Evolutionary conservation across 495 filamentous ascomycete species (phyloP).

Genomic region (Aspergillus incahuasiensis): DNA sequence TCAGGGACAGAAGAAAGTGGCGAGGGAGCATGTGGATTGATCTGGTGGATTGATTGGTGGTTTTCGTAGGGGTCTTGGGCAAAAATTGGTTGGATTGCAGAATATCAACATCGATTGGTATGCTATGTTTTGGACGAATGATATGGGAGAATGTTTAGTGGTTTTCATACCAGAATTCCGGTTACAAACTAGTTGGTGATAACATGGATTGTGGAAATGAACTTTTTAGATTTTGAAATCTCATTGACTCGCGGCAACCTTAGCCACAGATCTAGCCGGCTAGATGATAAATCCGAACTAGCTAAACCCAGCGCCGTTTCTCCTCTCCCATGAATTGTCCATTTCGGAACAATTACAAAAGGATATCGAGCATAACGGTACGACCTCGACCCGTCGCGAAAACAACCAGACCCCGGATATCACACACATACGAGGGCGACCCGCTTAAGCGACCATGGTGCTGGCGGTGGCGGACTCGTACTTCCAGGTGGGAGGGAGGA

Average conservation of each 20-base stretch:
- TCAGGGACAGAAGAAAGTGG: no score
- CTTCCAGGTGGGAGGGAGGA: constrained; percentile 96
- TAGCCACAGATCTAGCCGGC: not conserved
- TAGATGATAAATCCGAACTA: not conserved
- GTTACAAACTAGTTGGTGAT: no score
- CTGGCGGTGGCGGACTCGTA: constrained; percentile 70
- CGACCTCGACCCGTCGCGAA: constrained; percentile 3
- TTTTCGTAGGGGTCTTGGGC: no score
- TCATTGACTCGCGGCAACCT: constrained; percentile 3
- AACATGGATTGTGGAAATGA: no score
- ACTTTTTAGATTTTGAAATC: not conserved
- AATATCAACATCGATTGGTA: no score
- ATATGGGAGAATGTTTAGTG: no score
- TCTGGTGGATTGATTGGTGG: not conserved
- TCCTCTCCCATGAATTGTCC: not conserved
- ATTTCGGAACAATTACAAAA: not conserved
- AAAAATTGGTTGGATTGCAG: no score
- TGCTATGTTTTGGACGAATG: no score
- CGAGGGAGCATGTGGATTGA: not conserved
- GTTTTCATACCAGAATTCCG: no score
- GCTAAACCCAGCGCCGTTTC: not conserved
- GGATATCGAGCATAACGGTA: not conserved
- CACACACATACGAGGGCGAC: constrained; percentile 5
- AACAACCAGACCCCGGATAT: not conserved
- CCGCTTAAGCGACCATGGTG: constrained; percentile 51